Percentiles rank a stretch among this genome's conserved stretches.
Conservation (phyloP, 2,329 filamentous ascomycete genomes). For the Fusarium setosum region DNA sequence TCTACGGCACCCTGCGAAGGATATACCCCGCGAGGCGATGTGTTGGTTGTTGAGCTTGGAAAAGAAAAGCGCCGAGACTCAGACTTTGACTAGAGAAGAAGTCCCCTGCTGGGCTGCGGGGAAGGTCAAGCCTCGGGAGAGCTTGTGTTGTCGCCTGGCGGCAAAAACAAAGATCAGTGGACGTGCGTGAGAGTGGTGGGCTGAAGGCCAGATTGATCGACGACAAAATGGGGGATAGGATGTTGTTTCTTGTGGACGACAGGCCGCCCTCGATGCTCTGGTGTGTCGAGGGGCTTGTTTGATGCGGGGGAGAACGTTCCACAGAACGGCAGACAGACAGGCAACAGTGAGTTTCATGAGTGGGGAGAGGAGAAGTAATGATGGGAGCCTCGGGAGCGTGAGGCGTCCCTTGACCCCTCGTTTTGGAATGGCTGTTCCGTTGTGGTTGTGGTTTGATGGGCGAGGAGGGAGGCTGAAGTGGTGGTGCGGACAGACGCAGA, state of each 20-base stretch:
- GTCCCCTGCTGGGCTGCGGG: slow-evolving; percentile 28
- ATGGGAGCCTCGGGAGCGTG: slow-evolving; percentile 20
- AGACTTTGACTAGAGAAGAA: slow-evolving; percentile 38
- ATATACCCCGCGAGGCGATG: slow-evolving; percentile 55
- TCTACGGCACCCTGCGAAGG: slow-evolving; percentile 54
- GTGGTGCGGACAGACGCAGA: slow-evolving; percentile 42
- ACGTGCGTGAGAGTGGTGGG: slow-evolving; percentile 49
- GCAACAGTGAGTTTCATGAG: slow-evolving; percentile 1
- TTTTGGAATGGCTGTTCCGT: slow-evolving; percentile 32
- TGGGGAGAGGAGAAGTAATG: slow-evolving; percentile 20
- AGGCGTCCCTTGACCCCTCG: slow-evolving; percentile 11
- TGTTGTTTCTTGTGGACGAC: slow-evolving; percentile 39
- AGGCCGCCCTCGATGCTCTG: slow-evolving; percentile 1
- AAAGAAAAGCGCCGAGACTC: slow-evolving; percentile 44
- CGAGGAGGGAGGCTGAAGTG: slow-evolving; percentile 40
- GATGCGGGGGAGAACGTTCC: slow-evolving; percentile 30
- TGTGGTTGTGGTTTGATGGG: slow-evolving; percentile 35
- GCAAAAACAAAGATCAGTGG: slow-evolving; percentile 41
- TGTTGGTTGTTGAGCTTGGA: slow-evolving; percentile 51
- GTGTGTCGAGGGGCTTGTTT: slow-evolving; percentile 10
- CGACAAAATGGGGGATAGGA: slow-evolving; percentile 38
- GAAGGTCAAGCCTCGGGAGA: slow-evolving; percentile 40
- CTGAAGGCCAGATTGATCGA: slow-evolving; percentile 46
- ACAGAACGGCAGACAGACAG: slow-evolving; percentile 37
- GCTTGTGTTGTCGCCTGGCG: slow-evolving; percentile 39